Evolutionary conservation across 805 yeast genomes (phyloP), one percentile per base, ranked within the genome.

Genomic region (Kazachstania psychrophila): DNA sequence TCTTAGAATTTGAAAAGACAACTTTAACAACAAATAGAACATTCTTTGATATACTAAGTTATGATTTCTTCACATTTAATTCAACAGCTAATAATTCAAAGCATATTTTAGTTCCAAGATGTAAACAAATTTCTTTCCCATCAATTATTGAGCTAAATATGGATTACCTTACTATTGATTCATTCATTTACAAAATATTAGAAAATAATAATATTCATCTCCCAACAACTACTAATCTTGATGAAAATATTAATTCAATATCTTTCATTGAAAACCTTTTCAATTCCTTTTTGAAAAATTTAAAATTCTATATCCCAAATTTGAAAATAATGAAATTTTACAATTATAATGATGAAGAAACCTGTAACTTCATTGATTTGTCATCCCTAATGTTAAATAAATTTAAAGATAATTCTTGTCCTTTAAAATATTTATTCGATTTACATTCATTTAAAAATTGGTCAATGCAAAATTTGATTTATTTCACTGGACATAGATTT

Each of bases 381-480:
- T 49, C 54, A 2, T 29, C 47, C 13, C 31, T 40, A 10, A 37
- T 47, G 30, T 23, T 52, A 15, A 36, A 38, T 29, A 44, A 45
- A 28, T 45, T 48, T 15, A 40, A 36, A 20, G 25, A 26, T 6
- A 33, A 36, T 11, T 23, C 31, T n/a, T 39, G 45, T 12, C 36
- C 42, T 8, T 32, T 52, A 18, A 41, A 37, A 28, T 27, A 34
- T 15, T 34, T 45, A 12, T 53, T 53, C 32, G 33, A 42, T 19
- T 22, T 55, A 9, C 54, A 55, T 33, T 53, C 57, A 3, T 44
- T 52, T 18, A 35, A 43, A n/a, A 48, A 51, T 34, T 53, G 58
- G 57, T 11, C 31, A 7, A 28, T 53, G 26, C 54, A 52, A 10
- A 37, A 38, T 12, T 32, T 53, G 1, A 34, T 24, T 15, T 18